A percentile compares a stretch with the other conserved stretches of the same genome.
phyloP scores from a whole-genome alignment of 2,329 filamentous ascomycete species.

The Beauveria australis region DNA sequence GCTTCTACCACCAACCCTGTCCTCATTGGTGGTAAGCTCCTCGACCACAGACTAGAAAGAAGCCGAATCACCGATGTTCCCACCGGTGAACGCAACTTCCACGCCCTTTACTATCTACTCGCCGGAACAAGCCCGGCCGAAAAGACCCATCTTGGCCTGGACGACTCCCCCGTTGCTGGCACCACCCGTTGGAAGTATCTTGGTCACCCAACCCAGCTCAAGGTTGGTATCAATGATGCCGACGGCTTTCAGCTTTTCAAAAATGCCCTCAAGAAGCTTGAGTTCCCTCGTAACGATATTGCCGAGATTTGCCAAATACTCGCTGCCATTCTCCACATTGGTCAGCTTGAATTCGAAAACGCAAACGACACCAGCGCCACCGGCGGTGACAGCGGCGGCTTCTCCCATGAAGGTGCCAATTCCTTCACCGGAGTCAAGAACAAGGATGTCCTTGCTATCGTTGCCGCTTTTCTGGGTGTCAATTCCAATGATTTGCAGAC shows the following conservation, averaged over 20 bases:
- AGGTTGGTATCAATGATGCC: conserved; percentile 91
- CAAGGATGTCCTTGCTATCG: conserved; percentile 75
- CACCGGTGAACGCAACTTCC: conserved; percentile 93
- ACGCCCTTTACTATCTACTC: conserved; percentile 90
- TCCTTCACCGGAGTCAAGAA: conserved; percentile 84
- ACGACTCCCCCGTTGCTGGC: conserved; percentile 40
- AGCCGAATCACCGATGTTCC: conserved; percentile 88
- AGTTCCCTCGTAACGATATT: conserved; percentile 88
- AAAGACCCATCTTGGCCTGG: conserved; percentile 70
- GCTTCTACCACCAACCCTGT: conserved; percentile 75
- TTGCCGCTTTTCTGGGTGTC: conserved; percentile 93
- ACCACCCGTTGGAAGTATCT: conserved; percentile 92
- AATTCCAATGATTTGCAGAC: conserved; percentile 72
- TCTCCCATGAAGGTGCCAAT: conserved; percentile 88
- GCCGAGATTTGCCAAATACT: conserved; percentile 95
- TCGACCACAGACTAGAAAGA: conserved; percentile 87
- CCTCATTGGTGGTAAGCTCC: conserved; percentile 85
- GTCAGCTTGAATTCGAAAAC: conserved; percentile 87
- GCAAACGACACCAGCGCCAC: conserved; percentile 69
- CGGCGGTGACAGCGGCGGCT: conserved; percentile 89
- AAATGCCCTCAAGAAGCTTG: conserved; percentile 84
- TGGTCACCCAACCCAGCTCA: conserved; percentile 91
- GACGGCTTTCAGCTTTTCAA: conserved; percentile 98
- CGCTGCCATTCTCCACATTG: conserved; percentile 91
- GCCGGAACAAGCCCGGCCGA: conserved; percentile 87